These are phyloP conservation scores for Schizochytrium sp. DNA, from an alignment of 108 stramenopile species.

Conservation along the genomic window DNA sequence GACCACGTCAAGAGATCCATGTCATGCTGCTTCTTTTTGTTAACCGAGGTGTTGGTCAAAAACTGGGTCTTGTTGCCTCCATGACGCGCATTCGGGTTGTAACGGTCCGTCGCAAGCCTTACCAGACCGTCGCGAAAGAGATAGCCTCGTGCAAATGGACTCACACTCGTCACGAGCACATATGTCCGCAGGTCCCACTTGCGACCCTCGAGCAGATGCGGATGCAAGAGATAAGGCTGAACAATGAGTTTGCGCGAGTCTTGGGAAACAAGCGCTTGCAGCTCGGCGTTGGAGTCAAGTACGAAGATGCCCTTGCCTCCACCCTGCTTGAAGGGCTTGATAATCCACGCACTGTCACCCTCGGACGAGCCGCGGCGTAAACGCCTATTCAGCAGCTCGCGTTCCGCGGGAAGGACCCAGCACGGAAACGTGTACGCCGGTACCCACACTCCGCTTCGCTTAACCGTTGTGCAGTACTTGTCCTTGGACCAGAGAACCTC, in stretches of 20 bases:
- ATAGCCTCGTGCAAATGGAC: background rate
- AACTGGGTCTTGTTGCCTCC: constrained; percentile 7
- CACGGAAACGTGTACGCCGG: background rate
- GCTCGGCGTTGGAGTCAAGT: background rate
- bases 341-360: background rate
- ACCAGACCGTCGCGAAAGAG: background rate
- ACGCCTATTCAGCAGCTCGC: background rate
- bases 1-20: background rate
- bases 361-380: background rate
- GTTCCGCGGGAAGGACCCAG: background rate
- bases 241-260: background rate
- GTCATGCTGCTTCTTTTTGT: background rate
- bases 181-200: background rate
- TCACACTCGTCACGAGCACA: constrained; percentile 13
- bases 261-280: background rate
- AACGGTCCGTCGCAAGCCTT: background rate
- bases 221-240: background rate
- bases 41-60: background rate
- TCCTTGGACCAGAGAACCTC: constrained; percentile 17
- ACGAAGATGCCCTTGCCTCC: constrained; percentile 1
- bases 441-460: background rate
- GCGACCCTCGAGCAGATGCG: background rate
- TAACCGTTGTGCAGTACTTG: background rate
- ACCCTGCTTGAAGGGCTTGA: background rate
- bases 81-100: background rate